Base-by-base conservation (phyloP, 1,284 basidiomycete genomes). In the Pascua guehoae region DNA sequence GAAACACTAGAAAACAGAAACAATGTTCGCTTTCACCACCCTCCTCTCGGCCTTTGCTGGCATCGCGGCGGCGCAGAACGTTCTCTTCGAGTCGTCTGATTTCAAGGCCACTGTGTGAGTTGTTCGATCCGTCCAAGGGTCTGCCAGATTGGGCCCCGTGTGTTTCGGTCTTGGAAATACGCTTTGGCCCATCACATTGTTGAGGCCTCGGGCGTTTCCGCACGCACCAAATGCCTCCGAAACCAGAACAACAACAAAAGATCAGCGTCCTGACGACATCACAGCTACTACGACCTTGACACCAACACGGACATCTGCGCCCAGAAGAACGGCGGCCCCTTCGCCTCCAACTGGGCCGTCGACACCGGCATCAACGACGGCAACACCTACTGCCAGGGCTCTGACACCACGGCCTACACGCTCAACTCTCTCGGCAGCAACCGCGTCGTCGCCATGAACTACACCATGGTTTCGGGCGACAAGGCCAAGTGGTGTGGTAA, bases 391-490 rank as follows among this genome's bases (percentile, higher is more conserved):
- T 63, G 61, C 61, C 41, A 49, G 24, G 17, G 24, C n/a, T n/a
- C n/a, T n/a, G n/a, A n/a, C 17, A 38, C 52, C 32, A 51, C 53
- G 36, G 49, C 46, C 12, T 50, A 46, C 37, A 52, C 57, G 9
- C 56, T 63, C 24, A 42, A 51, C 37, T 12, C 36, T 36, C 24
- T 47, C 52, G 37, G 54, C 59, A 47, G 55, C 39, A 61, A 61
- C 59, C 59, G 53, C 17, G 54, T 61, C 18, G 59, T 61, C 42
- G 64, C 64, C 50, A 60, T 66, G 55, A 57, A 66, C 60, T 44
- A 49, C 47, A 58, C 49, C 47, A 57, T 63, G 58, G 32, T 66
- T 32, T 32, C 47, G 17, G 43, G 24, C 48, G 55, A 63, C 51
- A 42, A 41, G 36, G 40, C 47, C 36, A 48, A 58, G 42, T 65